Base-by-base conservation (phyloP, 306 rosid species). In the Sicyos baderoa region DNA sequence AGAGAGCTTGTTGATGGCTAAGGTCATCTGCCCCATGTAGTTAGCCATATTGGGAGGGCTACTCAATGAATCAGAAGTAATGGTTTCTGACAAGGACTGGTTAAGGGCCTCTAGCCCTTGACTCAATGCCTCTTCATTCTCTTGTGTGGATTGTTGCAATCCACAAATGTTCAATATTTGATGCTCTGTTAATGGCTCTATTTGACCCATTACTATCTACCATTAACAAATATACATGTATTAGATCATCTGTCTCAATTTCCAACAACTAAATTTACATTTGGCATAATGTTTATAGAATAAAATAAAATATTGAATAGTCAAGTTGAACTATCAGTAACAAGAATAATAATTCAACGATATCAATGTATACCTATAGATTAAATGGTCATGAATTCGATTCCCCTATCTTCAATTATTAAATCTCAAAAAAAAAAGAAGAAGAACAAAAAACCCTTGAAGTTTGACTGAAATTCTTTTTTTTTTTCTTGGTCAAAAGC, bases 1-100 rank as follows among this genome's bases (percentile, higher is more conserved):
- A 17, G 95, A 84, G 79, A 94, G 95, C 80, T 94, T 94, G 86
- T 79, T 88, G 75, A 94, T 85, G 79, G 99, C 99, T 9, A 88
- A 8, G 10, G 97, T 89, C 99, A 94, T 90, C 25, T 94, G 99
- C 16, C 96, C 96, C 99, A 90, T 94, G 76, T 90, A 94, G 81
- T 88, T 94, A 40, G 87, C 78, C 97, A 94, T 84, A 73, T 88
- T 90, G 7, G 89, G 90, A 70, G 97, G 87, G 76, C 74, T 72
- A 71, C 83, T 86, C 76, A 94, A 75, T 15, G 95, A 85, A 45
- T 88, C 99, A 4, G 92, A 82, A 56, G 95, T 73, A 79, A 94
- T 84, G 21, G 92, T 85, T 48, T 88, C 89, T 5, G 84, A 82
- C 40, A 94, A 86, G 18, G 97, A 85, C 49, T 90, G 96, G 61